Percentiles rank a stretch among this genome's conserved stretches.
phyloP scores from a whole-genome alignment of 148 eudicot species.

The Fagopyrum esculentum region DNA sequence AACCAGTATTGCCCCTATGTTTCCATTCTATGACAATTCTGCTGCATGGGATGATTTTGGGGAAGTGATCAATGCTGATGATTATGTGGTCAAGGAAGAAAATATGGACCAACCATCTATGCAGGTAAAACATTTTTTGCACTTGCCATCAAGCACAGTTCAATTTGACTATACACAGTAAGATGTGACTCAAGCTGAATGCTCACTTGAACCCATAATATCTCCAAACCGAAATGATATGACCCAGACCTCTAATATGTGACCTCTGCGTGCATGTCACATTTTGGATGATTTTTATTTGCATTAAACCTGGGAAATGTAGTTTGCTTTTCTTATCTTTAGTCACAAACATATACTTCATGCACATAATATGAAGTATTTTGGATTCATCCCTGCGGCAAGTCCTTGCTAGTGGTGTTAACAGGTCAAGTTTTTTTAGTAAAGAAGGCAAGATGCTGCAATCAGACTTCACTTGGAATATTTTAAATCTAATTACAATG shows the following conservation, averaged over 20 bases:
- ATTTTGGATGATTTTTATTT: not conserved
- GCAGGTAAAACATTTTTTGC: constrained; percentile 33
- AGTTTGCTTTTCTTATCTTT: not conserved
- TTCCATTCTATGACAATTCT: constrained; percentile 59
- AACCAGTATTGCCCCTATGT: constrained; percentile 87
- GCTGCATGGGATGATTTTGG: constrained; percentile 98
- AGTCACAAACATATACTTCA: not conserved
- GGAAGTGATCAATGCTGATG: constrained; percentile 90
- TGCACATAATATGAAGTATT: not conserved
- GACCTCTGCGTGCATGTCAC: not conserved
- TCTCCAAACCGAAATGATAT: not conserved
- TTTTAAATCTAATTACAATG: not conserved
- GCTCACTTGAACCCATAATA: not conserved
- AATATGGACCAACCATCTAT: constrained; percentile 63
- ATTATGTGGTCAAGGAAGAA: constrained; percentile 79
- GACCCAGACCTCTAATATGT: not conserved
- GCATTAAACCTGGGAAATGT: not conserved
- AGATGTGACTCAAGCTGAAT: not conserved
- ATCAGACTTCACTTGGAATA: not conserved
- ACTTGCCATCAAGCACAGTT: not conserved
- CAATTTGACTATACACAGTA: not conserved
- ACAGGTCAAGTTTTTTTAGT: not conserved
- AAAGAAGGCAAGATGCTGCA: not conserved
- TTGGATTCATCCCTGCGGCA: not conserved
- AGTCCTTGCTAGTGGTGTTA: not conserved